A percentile compares a stretch with the other conserved stretches of the same genome.
These are phyloP conservation scores for Aspergillus sp. DNA, from an alignment of 2,329 filamentous ascomycete genomes.

Conservation along the genomic window DNA sequence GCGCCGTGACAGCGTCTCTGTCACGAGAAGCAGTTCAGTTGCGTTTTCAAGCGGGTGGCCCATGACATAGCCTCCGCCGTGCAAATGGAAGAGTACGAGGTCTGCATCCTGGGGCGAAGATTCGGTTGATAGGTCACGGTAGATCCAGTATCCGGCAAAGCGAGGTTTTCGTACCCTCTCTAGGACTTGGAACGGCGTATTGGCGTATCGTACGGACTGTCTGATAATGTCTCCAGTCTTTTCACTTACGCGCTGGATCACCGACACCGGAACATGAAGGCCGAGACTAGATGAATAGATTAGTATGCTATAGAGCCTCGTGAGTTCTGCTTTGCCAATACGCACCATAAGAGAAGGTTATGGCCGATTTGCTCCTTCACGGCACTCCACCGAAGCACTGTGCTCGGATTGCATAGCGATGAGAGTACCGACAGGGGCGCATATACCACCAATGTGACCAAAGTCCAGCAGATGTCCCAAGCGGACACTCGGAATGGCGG, in stretches of 20 bases:
- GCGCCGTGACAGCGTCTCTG: conserved; percentile 16
- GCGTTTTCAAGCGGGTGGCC: conserved; percentile 19
- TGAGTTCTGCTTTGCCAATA: not conserved
- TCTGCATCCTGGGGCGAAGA: conserved; percentile 9
- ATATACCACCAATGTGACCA: conserved; percentile 6
- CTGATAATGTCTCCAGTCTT: not conserved
- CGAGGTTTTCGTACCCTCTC: conserved; percentile 1
- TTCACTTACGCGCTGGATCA: conserved; percentile 5
- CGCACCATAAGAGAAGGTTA: conserved; percentile 8
- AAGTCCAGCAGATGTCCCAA: conserved; percentile 9
- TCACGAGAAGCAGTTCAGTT: conserved; percentile 18
- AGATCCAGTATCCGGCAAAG: conserved; percentile 11
- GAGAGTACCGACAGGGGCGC: conserved; percentile 6
- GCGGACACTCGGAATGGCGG: not conserved
- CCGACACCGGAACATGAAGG: conserved; percentile 5
- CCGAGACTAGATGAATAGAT: not conserved
- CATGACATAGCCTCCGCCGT: conserved; percentile 21
- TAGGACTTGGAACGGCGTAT: conserved; percentile 1
- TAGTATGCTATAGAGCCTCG: not conserved
- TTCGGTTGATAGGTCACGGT: conserved; percentile 3
- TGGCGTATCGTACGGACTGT: conserved; percentile 4
- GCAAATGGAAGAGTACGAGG: conserved; percentile 20
- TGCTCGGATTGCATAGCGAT: not conserved
- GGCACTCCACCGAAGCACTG: not conserved
- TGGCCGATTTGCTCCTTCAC: conserved; percentile 1